These are phyloP conservation scores for Coprinopsis strossmayeri DNA, from an alignment of 768 basidiomycete genomes.

Conservation along the genomic window DNA sequence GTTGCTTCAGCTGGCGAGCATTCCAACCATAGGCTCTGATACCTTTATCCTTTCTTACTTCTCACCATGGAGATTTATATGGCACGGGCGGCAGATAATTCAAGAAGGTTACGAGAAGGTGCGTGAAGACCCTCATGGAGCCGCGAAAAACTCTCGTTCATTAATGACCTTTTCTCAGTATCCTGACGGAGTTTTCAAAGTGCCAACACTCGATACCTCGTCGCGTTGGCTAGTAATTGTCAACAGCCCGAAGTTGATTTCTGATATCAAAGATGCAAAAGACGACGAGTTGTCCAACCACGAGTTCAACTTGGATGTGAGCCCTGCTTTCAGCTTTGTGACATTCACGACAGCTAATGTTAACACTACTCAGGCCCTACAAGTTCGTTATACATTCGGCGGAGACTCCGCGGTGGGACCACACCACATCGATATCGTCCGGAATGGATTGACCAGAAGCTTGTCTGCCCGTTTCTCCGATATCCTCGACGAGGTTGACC, in stretches of 20 bases:
- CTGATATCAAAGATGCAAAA: not conserved
- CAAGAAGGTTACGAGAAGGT: conserved; percentile 11
- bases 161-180: not conserved
- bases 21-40: conserved; percentile 10
- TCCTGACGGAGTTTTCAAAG: not conserved
- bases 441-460: conserved; percentile 24
- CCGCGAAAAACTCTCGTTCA: too few species aligned
- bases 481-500: conserved; percentile 39
- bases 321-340: not conserved
- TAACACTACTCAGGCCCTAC: not conserved
- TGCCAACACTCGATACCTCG: not conserved
- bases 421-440: conserved; percentile 25
- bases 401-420: conserved; percentile 17
- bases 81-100: conserved; percentile 20
- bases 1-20: conserved; percentile 2
- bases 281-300: not conserved
- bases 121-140: not conserved
- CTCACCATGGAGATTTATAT: conserved; percentile 29
- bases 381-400: conserved; percentile 2
- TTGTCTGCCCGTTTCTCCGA: conserved; percentile 23
- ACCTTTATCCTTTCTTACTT: conserved; percentile 6
- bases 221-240: conserved; percentile 3
- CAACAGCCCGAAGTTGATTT: not conserved
- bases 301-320: not conserved
- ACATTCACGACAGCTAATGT: not conserved